These are phyloP conservation scores for Withania somnifera DNA, from an alignment of 305 asterid species.

Conservation along the genomic window DNA sequence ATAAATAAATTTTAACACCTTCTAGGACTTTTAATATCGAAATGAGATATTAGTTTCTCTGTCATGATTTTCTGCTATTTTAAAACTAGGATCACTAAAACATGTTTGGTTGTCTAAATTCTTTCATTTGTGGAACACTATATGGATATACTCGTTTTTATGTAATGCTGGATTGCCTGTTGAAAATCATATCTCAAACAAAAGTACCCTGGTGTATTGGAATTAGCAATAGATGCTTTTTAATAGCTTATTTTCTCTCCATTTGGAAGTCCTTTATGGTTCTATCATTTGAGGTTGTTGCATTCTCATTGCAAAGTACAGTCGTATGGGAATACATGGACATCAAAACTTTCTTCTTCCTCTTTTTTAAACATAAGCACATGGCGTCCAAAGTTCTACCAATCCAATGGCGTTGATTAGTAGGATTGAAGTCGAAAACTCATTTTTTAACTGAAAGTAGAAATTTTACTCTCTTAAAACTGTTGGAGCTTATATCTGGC, in stretches of 20 bases:
- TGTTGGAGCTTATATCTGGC: background rate
- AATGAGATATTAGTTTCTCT: background rate
- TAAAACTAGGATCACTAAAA: background rate
- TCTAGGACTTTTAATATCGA: background rate
- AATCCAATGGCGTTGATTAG: background rate
- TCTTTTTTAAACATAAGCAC: background rate
- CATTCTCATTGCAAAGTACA: background rate
- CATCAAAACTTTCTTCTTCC: background rate
- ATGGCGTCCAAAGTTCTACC: background rate
- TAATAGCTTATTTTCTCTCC: background rate
- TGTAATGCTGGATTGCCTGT: background rate
- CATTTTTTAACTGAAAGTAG: background rate
- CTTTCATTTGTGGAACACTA: background rate
- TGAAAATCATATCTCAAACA: background rate
- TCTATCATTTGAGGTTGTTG: background rate
- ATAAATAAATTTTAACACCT: background rate
- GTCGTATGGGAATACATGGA: background rate
- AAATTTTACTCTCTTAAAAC: background rate
- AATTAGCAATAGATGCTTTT: background rate
- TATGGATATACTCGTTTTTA: background rate
- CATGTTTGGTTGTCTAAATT: background rate
- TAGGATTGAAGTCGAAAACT: background rate
- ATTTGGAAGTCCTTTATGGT: background rate
- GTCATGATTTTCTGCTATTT: background rate
- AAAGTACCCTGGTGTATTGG: background rate